Evolutionary conservation across 371 early-diverging fungal genomes (phyloP), one percentile per base, ranked within the genome.

Genomic region (Mortierella sp.): DNA sequence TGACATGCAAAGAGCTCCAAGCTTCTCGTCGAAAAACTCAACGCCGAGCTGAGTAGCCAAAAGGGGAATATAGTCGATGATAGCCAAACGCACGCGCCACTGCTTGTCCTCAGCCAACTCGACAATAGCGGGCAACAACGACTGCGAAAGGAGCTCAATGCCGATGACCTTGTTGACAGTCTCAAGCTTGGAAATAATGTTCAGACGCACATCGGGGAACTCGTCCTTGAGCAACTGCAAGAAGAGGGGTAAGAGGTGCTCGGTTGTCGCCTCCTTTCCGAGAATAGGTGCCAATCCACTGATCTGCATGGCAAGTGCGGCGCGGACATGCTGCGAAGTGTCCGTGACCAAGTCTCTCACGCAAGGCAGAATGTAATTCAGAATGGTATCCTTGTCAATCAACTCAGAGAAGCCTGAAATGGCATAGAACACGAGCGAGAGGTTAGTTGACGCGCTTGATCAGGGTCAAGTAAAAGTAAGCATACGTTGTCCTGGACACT

Each of bases 91-190:
- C 75, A 99, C 98, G 60, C 99, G 97, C 99, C 99, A 99, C 86
- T 98, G 98, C 91, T 98, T 98, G 89, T 99, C 99, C 90, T 99
- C 98, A 58, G 99, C 98, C 58, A 99, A 91, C 84, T 98, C 98
- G 42, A 99, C 96, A 83, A 99, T 99, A 2, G 99, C 99, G 14
- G 99, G 99, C 60, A 99, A 91, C 63, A 99, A 92, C 42, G 97
- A 98, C 85, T 98, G 98, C 42, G 99, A 98, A 52, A 99, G 93
- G 28, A 97, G 94, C 75, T 99, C 98, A 83, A 99, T 97, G 72
- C 99, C 99, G 82, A 99, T 98, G 50, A 98, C 98, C 88, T 95
- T 91, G 89, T 98, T 98, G 68, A 98, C 97, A 45, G 94, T 94
- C 84, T 98, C 99, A 79, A 99, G 92, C 90, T 97, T 98, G 16